A percentile compares a stretch with the other conserved stretches of the same genome.
These are phyloP conservation scores for Alternaria gansuensis DNA, from an alignment of 2,329 filamentous ascomycete species.

Conservation along the genomic window DNA sequence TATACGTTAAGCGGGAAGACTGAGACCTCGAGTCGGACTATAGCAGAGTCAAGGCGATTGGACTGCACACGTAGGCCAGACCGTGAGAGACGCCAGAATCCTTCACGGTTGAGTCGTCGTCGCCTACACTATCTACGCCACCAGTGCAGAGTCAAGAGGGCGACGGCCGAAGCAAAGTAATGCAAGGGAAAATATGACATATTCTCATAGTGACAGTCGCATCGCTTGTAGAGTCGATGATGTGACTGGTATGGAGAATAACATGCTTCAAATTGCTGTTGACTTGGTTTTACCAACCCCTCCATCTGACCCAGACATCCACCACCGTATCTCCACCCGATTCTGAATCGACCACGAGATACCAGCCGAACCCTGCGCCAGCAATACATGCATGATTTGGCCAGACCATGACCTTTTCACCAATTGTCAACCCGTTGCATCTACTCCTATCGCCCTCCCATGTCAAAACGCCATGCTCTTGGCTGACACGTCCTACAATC, in stretches of 20 bases:
- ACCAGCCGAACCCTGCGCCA: slow-evolving; percentile 75
- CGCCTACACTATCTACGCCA: slow-evolving; percentile 13
- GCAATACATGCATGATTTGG: slow-evolving; percentile 85
- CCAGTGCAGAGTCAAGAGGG: not conserved
- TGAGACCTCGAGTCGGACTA: slow-evolving; percentile 38
- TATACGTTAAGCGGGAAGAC: slow-evolving; percentile 49
- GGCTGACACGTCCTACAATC: slow-evolving; percentile 75
- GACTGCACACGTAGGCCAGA: slow-evolving; percentile 36
- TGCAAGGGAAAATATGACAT: not conserved
- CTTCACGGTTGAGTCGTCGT: slow-evolving; percentile 12
- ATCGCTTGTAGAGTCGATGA: not conserved
- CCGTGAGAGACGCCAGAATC: slow-evolving; percentile 42
- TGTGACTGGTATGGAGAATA: not conserved
- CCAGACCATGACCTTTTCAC: slow-evolving; percentile 75
- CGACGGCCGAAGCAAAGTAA: not conserved
- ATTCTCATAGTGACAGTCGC: not conserved
- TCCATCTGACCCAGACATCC: slow-evolving; percentile 77
- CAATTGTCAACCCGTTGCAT: slow-evolving; percentile 61
- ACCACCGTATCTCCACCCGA: slow-evolving; percentile 64
- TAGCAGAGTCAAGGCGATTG: slow-evolving; percentile 41
- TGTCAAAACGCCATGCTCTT: slow-evolving; percentile 78
- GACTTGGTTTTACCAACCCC: slow-evolving; percentile 66
- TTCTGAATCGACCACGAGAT: slow-evolving; percentile 74
- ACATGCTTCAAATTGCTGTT: not conserved
- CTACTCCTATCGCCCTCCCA: slow-evolving; percentile 60